Percentiles rank a stretch among this genome's conserved stretches.
Evolutionary conservation across 495 filamentous ascomycete genomes (phyloP).

Genomic region (Aspergillus baeticus): DNA sequence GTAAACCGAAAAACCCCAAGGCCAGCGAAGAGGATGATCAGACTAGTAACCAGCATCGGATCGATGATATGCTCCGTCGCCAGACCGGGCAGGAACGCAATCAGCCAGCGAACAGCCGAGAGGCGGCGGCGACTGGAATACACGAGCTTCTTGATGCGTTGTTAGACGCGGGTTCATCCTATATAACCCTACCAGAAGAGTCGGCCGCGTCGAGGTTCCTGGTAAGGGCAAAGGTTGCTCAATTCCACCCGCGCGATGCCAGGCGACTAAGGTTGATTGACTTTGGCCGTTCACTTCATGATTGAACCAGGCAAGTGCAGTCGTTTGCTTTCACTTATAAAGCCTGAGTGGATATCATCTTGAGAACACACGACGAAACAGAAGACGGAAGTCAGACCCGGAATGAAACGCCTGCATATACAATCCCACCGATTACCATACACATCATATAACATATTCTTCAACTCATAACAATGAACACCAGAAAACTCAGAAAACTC

Average conservation of each 20-base stretch:
- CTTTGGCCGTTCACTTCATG: constrained; percentile 76
- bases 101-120: constrained; percentile 52
- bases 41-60: constrained; percentile 58
- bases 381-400: background rate
- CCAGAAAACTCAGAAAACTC: constrained; percentile 11
- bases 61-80: constrained; percentile 70
- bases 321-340: background rate
- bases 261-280: constrained; percentile 73
- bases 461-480: constrained; percentile 20
- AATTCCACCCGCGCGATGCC: constrained; percentile 84
- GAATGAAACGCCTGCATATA: constrained; percentile 20
- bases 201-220: constrained; percentile 82
- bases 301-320: constrained; percentile 33
- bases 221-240: constrained; percentile 78
- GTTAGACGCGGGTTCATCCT: constrained; percentile 61
- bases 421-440: constrained; percentile 18
- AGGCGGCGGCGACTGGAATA: constrained; percentile 65
- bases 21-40: constrained; percentile 42
- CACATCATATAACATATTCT: constrained; percentile 19
- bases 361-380: background rate
- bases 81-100: constrained; percentile 28
- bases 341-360: constrained; percentile 11
- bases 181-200: constrained; percentile 69
- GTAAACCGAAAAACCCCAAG: constrained; percentile 64
- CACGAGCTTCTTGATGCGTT: constrained; percentile 62